phyloP scores from a whole-genome alignment of 257 asterid species.

The Haberlea rhodopensis region DNA sequence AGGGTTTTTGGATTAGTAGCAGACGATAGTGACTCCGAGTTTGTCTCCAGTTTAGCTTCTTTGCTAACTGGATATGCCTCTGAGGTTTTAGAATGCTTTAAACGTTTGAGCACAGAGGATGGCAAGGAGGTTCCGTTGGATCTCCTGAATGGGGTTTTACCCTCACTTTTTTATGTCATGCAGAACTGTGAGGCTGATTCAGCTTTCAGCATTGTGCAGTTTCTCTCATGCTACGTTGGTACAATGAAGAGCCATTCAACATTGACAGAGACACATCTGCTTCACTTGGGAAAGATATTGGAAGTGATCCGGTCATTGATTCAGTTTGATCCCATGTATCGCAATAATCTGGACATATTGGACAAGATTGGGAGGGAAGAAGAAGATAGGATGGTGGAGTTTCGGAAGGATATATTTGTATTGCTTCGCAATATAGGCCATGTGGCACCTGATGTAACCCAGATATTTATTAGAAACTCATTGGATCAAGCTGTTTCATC shows the following conservation, averaged over 20 bases:
- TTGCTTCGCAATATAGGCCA: constrained; percentile 76
- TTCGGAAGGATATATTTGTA: constrained; percentile 76
- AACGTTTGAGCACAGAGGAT: constrained; percentile 58
- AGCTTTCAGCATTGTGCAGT: constrained; percentile 72
- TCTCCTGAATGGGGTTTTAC: constrained; percentile 82
- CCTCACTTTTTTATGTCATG: constrained; percentile 75
- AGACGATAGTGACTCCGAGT: constrained; percentile 57
- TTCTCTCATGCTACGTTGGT: constrained; percentile 80
- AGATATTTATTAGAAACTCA: constrained; percentile 71
- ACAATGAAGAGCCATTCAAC: constrained; percentile 69
- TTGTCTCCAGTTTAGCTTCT: constrained; percentile 63
- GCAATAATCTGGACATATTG: constrained; percentile 56
- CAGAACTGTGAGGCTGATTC: constrained; percentile 68
- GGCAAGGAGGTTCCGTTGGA: constrained; percentile 59
- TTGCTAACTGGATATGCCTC: constrained; percentile 84
- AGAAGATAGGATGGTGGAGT: constrained; percentile 89
- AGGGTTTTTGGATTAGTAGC: constrained; percentile 70
- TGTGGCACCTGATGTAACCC: constrained; percentile 88
- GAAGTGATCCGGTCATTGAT: constrained; percentile 69
- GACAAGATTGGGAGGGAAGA: constrained; percentile 90
- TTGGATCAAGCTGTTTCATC: constrained; percentile 59
- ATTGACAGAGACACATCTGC: constrained; percentile 66
- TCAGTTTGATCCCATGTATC: constrained; percentile 65
- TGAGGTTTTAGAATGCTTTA: constrained; percentile 76
- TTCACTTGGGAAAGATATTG: constrained; percentile 73